Conservation (phyloP, 192 early-diverging fungal species). For the Podila verticillata region DNA sequence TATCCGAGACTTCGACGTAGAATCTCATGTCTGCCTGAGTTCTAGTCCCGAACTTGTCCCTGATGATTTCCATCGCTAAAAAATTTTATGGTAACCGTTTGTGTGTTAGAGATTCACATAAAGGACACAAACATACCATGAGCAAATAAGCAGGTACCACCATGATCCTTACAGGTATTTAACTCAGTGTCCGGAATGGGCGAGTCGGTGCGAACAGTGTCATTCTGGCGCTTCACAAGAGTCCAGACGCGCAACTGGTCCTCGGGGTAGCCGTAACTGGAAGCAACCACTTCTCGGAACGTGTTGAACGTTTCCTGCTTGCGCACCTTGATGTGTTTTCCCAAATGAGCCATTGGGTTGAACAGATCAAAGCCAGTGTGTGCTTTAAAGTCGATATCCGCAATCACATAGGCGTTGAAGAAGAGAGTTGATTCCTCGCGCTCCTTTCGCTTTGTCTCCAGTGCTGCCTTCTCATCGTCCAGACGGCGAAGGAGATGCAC, state of each 20-base stretch:
- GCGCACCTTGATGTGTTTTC: conserved; percentile 55
- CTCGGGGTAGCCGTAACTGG: conserved; percentile 52
- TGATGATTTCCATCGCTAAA: conserved; percentile 53
- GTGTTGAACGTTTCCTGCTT: conserved; percentile 65
- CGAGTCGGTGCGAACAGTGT: conserved; percentile 87
- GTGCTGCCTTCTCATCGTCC: conserved; percentile 67
- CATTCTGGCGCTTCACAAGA: conserved; percentile 90
- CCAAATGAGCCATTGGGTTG: conserved; percentile 66
- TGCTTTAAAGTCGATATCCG: conserved; percentile 70
- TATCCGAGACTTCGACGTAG: conserved; percentile 49
- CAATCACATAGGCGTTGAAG: conserved; percentile 67
- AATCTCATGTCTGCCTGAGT: conserved; percentile 43
- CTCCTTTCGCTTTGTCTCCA: conserved; percentile 73
- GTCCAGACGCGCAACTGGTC: conserved; percentile 85
- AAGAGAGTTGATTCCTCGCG: conserved; percentile 75
- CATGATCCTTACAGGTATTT: conserved; percentile 49
- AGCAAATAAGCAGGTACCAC: not conserved
- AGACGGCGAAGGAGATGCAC: conserved; percentile 78
- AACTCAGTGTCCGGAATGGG: conserved; percentile 65
- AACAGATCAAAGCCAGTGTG: conserved; percentile 92
- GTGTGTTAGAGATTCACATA: conserved; percentile 52
- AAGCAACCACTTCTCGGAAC: conserved; percentile 64
- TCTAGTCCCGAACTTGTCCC: conserved; percentile 42
- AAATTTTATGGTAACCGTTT: no score
- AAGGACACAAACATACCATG: conserved; percentile 33